Base-by-base conservation (phyloP, 306 rosid species). In the Vigna hirtella region DNA sequence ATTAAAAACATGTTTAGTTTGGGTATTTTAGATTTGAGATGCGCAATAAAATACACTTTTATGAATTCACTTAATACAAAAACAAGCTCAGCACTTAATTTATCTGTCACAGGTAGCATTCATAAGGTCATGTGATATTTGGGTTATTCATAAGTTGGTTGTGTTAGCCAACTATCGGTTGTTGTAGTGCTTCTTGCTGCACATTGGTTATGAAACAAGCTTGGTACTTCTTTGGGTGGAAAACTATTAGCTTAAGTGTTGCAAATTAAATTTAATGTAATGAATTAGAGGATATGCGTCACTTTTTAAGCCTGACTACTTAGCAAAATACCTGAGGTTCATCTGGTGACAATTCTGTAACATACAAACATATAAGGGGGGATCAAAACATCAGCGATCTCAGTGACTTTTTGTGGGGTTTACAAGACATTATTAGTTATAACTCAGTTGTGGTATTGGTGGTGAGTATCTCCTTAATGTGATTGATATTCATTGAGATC, bases 221-320 rank as follows among this genome's bases (percentile, higher is more conserved):
- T 28, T 59, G 40, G 65, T 72, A 72, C 70, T 72, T 56, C 65
- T 9, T 56, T 56, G 52, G 61, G 57, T 61, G 18, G 65, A 16
- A 36, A 58, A 42, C 68, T 48, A 6, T 48, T 22, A 17, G 67
- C 61, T 22, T 15, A 24, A 36, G 45, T 47, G 15, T 11, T 50
- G 69, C 42, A 45, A 13, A 51, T 68, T 69, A 57, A 56, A 56
- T 67, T 53, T 45, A 24, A 56, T 52, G 34, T 45, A 14, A 16
- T 43, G 30, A 58, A 58, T 42, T 16, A 57, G 26, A 57, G 77
- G 38, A 40, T 55, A 7, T 18, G 3, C 40, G 26, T 15, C 43
- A 7, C 40, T 55, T 62, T 22, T 56, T 56, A 72, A 56, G 53
- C 57, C 64, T 52, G 34, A 12, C 34, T 55, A 38, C 8, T 72